phyloP scores from a whole-genome alignment of 225 moss, liverwort and hornwort genomes.

The Polytrichum formosum region DNA sequence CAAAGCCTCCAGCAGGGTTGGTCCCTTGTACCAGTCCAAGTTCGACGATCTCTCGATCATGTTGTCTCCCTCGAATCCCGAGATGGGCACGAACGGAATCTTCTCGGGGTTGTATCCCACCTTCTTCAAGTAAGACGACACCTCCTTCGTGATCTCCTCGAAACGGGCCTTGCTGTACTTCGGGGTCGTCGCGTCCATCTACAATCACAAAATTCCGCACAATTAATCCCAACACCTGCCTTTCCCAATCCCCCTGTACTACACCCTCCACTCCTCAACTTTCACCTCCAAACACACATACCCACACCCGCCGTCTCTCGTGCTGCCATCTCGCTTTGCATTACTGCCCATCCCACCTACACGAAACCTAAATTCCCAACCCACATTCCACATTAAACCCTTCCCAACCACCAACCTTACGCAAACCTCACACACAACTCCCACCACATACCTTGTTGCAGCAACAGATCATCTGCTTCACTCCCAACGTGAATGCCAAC shows the following conservation, averaged over 20 bases:
- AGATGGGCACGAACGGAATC: conserved; percentile 54
- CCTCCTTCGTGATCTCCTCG: conserved; percentile 58
- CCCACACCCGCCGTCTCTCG: too few relatives aligned
- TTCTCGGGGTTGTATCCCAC: conserved; percentile 62
- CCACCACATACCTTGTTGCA: conserved; percentile 40
- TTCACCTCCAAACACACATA: too few relatives aligned
- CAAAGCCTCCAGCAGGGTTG: conserved; percentile 49
- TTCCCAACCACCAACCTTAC: too few relatives aligned
- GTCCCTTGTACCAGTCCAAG: conserved; percentile 63
- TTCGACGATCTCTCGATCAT: conserved; percentile 49
- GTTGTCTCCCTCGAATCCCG: conserved; percentile 50
- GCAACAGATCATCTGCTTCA: conserved; percentile 88
- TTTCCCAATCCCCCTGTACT: too few relatives aligned
- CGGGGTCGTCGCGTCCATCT: conserved; percentile 87
- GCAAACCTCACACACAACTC: background rate
- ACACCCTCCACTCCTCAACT: too few relatives aligned
- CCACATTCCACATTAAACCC: background rate
- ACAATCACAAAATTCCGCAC: background rate
- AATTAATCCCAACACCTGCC: background rate
- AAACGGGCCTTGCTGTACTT: conserved; percentile 65
- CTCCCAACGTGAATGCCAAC: conserved; percentile 73
- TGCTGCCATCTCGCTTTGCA: too few relatives aligned
- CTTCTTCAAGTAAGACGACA: conserved; percentile 57
- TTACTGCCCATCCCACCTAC: background rate
- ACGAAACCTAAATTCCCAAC: background rate